Conservation (phyloP, 208 protist species). For the Crithidia acanthocephali region DNA sequence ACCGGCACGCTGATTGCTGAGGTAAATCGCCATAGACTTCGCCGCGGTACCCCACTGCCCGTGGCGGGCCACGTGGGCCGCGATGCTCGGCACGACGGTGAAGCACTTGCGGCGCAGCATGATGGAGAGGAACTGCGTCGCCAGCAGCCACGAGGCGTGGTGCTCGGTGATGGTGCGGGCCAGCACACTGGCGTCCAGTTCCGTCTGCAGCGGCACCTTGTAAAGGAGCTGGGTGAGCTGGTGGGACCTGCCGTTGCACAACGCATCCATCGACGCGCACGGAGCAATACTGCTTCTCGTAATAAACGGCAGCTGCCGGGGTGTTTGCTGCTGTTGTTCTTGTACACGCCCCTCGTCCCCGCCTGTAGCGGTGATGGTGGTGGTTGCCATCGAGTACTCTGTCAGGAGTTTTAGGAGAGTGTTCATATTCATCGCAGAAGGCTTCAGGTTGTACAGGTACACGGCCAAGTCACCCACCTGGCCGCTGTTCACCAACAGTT, state of each 20-base stretch:
- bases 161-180: constrained; percentile 71
- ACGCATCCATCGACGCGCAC: constrained; percentile 2
- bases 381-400: not conserved
- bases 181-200: constrained; percentile 58
- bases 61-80: constrained; percentile 48
- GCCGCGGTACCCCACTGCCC: constrained; percentile 54
- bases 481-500: not conserved
- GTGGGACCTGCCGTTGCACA: constrained; percentile 11
- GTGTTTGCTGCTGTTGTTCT: not conserved
- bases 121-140: constrained; percentile 56
- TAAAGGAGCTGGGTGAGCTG: constrained; percentile 22
- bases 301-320: not conserved
- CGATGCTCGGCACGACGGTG: constrained; percentile 49
- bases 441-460: constrained; percentile 52
- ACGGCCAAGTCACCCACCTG: constrained; percentile 32
- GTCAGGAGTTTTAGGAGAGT: constrained; percentile 55
- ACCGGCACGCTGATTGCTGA: constrained; percentile 58
- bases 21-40: constrained; percentile 64
- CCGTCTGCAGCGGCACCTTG: constrained; percentile 27
- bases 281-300: not conserved
- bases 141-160: constrained; percentile 52
- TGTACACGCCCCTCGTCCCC: too few species aligned
- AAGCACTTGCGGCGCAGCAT: constrained; percentile 69
- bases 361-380: too few species aligned
- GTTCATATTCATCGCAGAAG: constrained; percentile 77